Base-by-base conservation (phyloP, 2,329 filamentous ascomycete genomes). In the Simplicillium aogashimaense region DNA sequence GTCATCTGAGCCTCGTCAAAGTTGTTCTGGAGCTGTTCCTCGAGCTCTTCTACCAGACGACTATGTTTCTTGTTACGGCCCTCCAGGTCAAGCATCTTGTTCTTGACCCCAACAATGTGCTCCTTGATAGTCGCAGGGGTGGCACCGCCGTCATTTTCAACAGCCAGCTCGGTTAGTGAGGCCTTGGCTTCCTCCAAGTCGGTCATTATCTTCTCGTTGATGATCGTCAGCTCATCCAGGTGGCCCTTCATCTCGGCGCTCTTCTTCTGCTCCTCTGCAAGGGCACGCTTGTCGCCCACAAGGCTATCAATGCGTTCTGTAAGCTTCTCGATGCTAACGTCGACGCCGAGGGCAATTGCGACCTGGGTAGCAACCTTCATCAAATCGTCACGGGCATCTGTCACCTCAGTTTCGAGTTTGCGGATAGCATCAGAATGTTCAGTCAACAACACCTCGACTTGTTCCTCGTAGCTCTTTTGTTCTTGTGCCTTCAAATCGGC, bases 11-110 rank as follows among this genome's bases (percentile, higher is more conserved):
- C 88, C 58, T 95, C 86, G 55, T 98, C 92, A 61, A 88, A 98
- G 64, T 92, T 95, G 57, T 76, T 86, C 56, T 90, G 89, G 40
- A 98, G 78, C 61, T 98, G 92, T 53, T 97, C 90, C 62, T 98
- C 92, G 5, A 98, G 79, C 63, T 98, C 90, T 58, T 97, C 87
- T 8, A 98, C 86, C 11, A 98, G 70, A 16, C 87, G 80, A 33
- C 86, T 84, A 60, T 92, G 94, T 72, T 94, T 95, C 67, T 87
- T 82, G 69, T 94, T 94, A 64, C 72, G 72, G 33, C 60, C 68
- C 51, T 81, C 74, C 16, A 83, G 62, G 34, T 81, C 76, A 7
- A 56, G 53, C 60, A 83, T 77, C 55, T 78, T 79, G 57, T 78
- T 77, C 60, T 80, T 80, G 47, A 90, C 66, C 5, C 74, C 70